These are phyloP conservation scores for Phycomyces nitens DNA, from an alignment of 192 early-diverging fungal species.

Conservation along the genomic window DNA sequence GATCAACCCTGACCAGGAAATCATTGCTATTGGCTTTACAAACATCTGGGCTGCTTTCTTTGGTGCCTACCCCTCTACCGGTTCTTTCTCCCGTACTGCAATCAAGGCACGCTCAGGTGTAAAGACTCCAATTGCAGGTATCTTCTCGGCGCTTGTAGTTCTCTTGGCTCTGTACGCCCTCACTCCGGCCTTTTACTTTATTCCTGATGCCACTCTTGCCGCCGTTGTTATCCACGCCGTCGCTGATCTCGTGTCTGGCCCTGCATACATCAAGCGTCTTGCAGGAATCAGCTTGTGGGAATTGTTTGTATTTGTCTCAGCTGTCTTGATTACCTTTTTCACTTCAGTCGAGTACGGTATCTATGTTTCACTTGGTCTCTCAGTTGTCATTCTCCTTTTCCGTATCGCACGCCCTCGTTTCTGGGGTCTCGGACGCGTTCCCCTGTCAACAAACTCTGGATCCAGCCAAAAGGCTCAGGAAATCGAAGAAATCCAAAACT, in stretches of 20 bases:
- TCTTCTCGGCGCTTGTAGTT: constrained; percentile 80
- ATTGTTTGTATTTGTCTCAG: constrained; percentile 45
- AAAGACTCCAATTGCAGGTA: constrained; percentile 74
- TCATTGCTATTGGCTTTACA: constrained; percentile 84
- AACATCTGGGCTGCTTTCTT: constrained; percentile 89
- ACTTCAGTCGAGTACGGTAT: constrained; percentile 66
- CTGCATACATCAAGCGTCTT: constrained; percentile 53
- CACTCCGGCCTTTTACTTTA: constrained; percentile 84
- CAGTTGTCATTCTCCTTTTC: constrained; percentile 70
- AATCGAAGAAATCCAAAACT: constrained; percentile 13
- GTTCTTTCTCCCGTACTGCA: constrained; percentile 92
- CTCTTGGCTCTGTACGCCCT: constrained; percentile 79
- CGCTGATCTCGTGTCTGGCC: constrained; percentile 68
- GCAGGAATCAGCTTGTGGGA: constrained; percentile 52
- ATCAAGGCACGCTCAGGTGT: constrained; percentile 90
- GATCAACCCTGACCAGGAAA: constrained; percentile 80
- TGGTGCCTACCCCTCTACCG: constrained; percentile 86
- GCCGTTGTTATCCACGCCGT: constrained; percentile 90
- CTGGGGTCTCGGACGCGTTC: constrained; percentile 43
- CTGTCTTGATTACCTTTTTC: constrained; percentile 63
- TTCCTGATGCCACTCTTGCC: constrained; percentile 77
- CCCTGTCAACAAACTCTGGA: constrained; percentile 9
- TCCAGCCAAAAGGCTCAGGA: not conserved
- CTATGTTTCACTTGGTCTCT: constrained; percentile 68
- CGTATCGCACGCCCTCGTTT: constrained; percentile 75